These are phyloP conservation scores for Mangifera indica DNA, from an alignment of 345 rosid species.

Conservation along the genomic window DNA sequence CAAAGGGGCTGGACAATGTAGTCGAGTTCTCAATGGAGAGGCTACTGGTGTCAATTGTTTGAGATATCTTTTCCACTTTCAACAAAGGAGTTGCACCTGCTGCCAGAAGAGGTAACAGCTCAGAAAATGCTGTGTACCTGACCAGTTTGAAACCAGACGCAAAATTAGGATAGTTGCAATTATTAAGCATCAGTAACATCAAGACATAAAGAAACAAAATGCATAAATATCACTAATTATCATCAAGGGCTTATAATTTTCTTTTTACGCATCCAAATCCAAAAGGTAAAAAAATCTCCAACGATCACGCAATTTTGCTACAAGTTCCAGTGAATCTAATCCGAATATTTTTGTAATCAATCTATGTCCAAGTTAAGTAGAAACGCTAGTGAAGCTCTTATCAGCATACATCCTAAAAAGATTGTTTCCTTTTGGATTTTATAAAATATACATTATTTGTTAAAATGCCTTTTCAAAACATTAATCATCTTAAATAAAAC, in stretches of 20 bases:
- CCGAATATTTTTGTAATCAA: background rate
- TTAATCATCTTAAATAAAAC: too few species aligned
- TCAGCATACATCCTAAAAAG: too few species aligned
- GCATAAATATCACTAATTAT: background rate
- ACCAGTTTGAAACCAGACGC: constrained; percentile 8
- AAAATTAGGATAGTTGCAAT: background rate
- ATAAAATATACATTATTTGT: background rate
- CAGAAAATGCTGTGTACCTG: constrained; percentile 93
- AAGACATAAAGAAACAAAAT: constrained; percentile 5
- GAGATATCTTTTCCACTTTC: constrained; percentile 70
- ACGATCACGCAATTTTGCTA: background rate
- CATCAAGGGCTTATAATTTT: background rate
- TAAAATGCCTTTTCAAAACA: too few species aligned
- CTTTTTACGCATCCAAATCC: background rate
- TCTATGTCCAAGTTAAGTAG: too few species aligned
- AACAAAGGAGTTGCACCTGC: constrained; percentile 63
- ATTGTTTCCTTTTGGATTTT: background rate
- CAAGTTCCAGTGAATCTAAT: background rate
- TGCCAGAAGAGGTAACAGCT: constrained; percentile 90
- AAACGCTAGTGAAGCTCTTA: too few species aligned
- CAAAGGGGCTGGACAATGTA: constrained; percentile 73
- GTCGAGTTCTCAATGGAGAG: constrained; percentile 60
- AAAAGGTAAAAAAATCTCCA: constrained; percentile 3
- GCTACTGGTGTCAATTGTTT: constrained; percentile 53
- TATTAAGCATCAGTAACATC: background rate